Evolutionary conservation across 495 filamentous ascomycete species (phyloP).

Genomic region (Chaetomium fimeti): DNA sequence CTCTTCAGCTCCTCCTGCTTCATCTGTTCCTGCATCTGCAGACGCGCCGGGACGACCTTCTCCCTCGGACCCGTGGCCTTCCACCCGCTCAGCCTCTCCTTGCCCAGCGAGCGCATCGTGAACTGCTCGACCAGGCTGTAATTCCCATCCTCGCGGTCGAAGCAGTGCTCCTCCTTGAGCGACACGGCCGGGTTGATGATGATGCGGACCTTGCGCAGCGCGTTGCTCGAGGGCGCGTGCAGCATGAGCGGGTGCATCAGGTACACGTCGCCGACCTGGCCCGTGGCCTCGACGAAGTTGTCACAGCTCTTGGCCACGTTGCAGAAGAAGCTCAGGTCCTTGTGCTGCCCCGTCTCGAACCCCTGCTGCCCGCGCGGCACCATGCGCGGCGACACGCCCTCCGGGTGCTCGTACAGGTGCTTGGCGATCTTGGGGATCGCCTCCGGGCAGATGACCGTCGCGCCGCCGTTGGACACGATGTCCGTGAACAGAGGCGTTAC

Average conservation of each 20-base stretch:
- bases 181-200: constrained; percentile 72
- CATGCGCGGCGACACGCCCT: constrained; percentile 69
- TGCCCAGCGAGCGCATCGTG: constrained; percentile 60
- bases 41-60: constrained; percentile 40
- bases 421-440: constrained; percentile 58
- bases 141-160: constrained; percentile 58
- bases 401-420: constrained; percentile 63
- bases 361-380: constrained; percentile 48
- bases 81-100: constrained; percentile 60
- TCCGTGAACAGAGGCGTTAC: constrained; percentile 71
- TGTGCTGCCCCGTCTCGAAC: constrained; percentile 42
- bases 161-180: constrained; percentile 62
- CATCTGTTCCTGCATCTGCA: constrained; percentile 51
- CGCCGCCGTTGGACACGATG: constrained; percentile 60
- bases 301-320: constrained; percentile 44
- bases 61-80: constrained; percentile 57
- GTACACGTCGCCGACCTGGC: constrained; percentile 64
- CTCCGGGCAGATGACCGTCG: constrained; percentile 63
- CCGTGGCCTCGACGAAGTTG: constrained; percentile 66
- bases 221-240: constrained; percentile 63
- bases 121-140: constrained; percentile 70
- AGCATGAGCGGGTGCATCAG: constrained; percentile 74
- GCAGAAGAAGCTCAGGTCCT: constrained; percentile 54
- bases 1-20: constrained; percentile 47
- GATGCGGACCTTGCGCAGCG: constrained; percentile 57